A percentile compares a stretch with the other conserved stretches of the same genome.
Conservation (phyloP, 129 eudicot species). For the Artemisia tridentata region DNA sequence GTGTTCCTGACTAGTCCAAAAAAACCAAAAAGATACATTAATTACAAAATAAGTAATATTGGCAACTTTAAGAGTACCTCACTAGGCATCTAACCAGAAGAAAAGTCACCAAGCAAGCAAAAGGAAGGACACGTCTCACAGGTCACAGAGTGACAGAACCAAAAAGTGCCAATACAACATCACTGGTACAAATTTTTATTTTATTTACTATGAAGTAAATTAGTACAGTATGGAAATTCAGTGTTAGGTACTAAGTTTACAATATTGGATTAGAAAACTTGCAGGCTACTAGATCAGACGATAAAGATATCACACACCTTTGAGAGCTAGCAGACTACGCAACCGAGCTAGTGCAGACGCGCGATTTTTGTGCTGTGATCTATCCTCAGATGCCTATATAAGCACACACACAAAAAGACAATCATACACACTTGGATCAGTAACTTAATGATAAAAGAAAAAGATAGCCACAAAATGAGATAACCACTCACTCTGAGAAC, state of each 20-base stretch:
- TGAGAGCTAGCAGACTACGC: slow-evolving; percentile 78
- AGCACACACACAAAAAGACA: slow-evolving; percentile 20
- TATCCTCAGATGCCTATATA: slow-evolving; percentile 81
- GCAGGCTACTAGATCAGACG: not conserved
- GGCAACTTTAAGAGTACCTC: not conserved
- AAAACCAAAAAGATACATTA: slow-evolving; percentile 19
- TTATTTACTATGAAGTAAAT: not conserved
- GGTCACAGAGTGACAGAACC: no score
- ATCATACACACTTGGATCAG: slow-evolving; percentile 15
- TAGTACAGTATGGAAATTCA: not conserved
- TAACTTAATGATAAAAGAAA: not conserved
- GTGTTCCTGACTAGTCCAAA: slow-evolving; percentile 71
- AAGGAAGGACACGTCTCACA: no score
- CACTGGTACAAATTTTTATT: not conserved
- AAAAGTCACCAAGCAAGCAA: no score
- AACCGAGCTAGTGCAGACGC: slow-evolving; percentile 80
- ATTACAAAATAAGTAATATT: slow-evolving; percentile 8
- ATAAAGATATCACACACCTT: slow-evolving; percentile 44
- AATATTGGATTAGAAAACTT: not conserved
- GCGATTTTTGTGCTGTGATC: slow-evolving; percentile 93
- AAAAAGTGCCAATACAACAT: not conserved
- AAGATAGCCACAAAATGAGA: not conserved
- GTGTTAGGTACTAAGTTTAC: not conserved
- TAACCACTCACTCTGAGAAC: not conserved
- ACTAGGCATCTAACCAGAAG: no score